phyloP scores from a whole-genome alignment of 2,329 filamentous ascomycete genomes.

The Aspergillus ruber region DNA sequence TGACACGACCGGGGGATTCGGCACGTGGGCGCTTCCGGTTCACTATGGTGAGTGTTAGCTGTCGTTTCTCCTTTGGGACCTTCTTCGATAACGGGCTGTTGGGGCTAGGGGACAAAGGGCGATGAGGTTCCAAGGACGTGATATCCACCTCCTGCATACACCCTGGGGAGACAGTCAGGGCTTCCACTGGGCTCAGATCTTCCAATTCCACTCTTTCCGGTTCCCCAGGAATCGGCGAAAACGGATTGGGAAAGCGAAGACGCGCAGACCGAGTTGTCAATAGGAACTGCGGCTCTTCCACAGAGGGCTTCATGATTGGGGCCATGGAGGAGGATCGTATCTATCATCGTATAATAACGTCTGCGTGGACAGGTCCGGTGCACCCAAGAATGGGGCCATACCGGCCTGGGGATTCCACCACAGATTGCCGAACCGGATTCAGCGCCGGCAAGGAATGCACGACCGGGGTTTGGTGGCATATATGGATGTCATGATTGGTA shows the following conservation, averaged over 20 bases:
- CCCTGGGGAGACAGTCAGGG: neutral
- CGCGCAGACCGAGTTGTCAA: neutral
- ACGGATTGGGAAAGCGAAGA: neutral
- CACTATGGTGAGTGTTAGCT: conserved; percentile 11
- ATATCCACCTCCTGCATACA: neutral
- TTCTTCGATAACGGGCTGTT: neutral
- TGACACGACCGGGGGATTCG: conserved; percentile 8
- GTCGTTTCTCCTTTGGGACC: neutral
- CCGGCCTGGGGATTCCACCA: neutral
- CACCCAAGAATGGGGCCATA: neutral
- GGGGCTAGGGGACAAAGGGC: neutral
- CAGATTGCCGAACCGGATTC: neutral
- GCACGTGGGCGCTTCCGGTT: conserved; percentile 15
- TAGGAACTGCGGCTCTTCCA: neutral
- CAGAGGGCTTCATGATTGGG: neutral
- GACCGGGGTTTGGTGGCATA: neutral
- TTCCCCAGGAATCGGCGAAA: conserved; percentile 9
- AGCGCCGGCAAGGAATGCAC: neutral
- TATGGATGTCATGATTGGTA: neutral
- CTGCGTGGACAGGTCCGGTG: neutral
- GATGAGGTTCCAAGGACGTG: neutral
- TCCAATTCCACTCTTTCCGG: conserved; percentile 1
- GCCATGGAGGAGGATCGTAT: neutral
- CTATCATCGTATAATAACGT: neutral
- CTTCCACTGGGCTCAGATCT: neutral